Evolutionary conservation across 345 rosid species (phyloP).

Genomic region (Moricandia moricandioides): DNA sequence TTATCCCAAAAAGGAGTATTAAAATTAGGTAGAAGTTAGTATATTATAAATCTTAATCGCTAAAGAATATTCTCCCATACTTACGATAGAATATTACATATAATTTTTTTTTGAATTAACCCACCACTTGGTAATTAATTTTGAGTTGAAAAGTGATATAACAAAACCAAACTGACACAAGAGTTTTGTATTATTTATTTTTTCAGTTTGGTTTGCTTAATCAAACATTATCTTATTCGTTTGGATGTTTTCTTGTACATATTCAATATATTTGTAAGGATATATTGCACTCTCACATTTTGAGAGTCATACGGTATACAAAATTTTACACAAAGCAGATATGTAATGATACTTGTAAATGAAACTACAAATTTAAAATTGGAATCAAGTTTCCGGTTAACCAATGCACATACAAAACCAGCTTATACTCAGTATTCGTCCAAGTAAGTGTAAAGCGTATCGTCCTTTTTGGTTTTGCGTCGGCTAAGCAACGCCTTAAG

Average conservation of each 20-base stretch:
- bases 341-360: conserved; percentile 2
- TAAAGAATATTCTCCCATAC: too few species aligned
- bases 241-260: background rate
- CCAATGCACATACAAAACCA: conserved; percentile 9
- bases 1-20: too few species aligned
- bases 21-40: too few species aligned
- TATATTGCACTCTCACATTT: conserved; percentile 1
- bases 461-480: conserved; percentile 92
- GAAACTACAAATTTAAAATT: background rate
- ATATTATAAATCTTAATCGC: too few species aligned
- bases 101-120: too few species aligned
- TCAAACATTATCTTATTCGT: background rate
- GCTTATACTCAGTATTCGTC: conserved; percentile 64
- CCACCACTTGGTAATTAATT: too few species aligned
- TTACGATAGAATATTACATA: too few species aligned
- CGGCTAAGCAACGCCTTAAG: conserved; percentile 89
- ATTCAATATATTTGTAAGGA: background rate
- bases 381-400: conserved; percentile 14
- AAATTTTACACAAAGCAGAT: background rate
- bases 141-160: background rate
- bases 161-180: background rate
- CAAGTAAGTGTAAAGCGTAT: conserved; percentile 70
- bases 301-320: background rate
- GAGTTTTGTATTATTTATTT: background rate
- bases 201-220: background rate